Conservation (phyloP, 2,329 filamentous ascomycete species). For the Byssothecium circinans region DNA sequence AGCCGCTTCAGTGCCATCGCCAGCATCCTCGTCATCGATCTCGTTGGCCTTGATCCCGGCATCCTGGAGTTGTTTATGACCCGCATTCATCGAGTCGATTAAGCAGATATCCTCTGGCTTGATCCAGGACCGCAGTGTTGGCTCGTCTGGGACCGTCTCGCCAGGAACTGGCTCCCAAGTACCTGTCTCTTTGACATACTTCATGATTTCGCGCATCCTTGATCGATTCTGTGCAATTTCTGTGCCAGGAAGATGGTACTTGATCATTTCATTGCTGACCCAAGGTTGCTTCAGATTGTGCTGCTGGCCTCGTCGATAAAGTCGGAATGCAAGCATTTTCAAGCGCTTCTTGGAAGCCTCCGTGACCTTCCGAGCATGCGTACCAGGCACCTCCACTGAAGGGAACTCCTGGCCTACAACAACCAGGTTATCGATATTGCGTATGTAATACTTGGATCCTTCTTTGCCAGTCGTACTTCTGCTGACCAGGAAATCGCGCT, state of each 20-base stretch:
- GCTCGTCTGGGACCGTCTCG: conserved; percentile 77
- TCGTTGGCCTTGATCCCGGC: conserved; percentile 76
- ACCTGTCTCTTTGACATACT: conserved; percentile 84
- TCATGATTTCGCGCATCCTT: conserved; percentile 94
- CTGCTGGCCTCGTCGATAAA: conserved; percentile 75
- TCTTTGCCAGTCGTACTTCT: conserved; percentile 76
- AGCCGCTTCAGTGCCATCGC: conserved; percentile 71
- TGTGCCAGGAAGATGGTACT: conserved; percentile 81
- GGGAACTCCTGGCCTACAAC: conserved; percentile 93
- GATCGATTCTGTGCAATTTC: conserved; percentile 94
- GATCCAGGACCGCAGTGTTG: conserved; percentile 81
- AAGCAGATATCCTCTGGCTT: conserved; percentile 94
- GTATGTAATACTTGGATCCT: conserved; percentile 80
- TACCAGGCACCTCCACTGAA: conserved; percentile 86
- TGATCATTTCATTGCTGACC: conserved; percentile 67
- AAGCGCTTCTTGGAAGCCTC: conserved; percentile 96
- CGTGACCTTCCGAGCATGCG: conserved; percentile 91
- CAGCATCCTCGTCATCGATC: conserved; percentile 64
- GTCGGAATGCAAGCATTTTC: conserved; percentile 91
- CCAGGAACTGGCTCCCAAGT: conserved; percentile 74
- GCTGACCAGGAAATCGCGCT: conserved; percentile 83
- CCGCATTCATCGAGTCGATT: conserved; percentile 95
- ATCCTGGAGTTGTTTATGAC: conserved; percentile 85
- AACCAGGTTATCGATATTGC: conserved; percentile 87
- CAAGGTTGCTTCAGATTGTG: conserved; percentile 74